Evolutionary conservation across 176 grass and related monocot species (phyloP), one percentile per base, ranked within the genome.

Genomic region (Avena insularis): DNA sequence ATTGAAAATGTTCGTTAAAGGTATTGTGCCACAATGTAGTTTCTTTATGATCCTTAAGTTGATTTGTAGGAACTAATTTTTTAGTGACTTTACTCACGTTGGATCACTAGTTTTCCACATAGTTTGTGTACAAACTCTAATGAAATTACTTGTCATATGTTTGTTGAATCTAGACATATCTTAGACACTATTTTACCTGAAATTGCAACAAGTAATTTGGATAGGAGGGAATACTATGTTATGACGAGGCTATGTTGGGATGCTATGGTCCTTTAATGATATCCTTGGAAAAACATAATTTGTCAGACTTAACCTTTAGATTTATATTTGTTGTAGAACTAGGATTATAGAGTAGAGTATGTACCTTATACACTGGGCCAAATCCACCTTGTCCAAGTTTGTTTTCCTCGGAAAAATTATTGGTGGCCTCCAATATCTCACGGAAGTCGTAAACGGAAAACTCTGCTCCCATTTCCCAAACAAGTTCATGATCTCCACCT

Each of bases 381-480:
- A 69, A 69, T 69, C 66, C 66, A 38, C 66, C 66, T 69, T 69
- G 13, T 38, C 66, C 66, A 69, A 69, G 66, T 69, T 69, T 69
- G 15, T 69, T 69, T 69, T 38, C 7, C 3, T 69, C 15, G 2
- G 66, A 69, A 69, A 69, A 69, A 19, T 69, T 69, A 19, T 7
- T 19, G 29, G 71, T 75, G 5, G 71, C 71, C 12, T 50, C 46
- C 12, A 15, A 13, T 75, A 75, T 75, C 5, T 75, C 12, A 27
- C 50, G 11, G 8, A 75, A 75, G 6, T 75, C 12, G 2, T 50
- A 75, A 16, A 75, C 12, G 0, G 46, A 27, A 75, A 61, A 79
- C 6, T 60, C 57, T 15, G 20, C n/a, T 50, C 47, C 71, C 12
- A 75, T 75, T 14, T 75, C 71, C n/a, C 71, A 15, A 15, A 67